phyloP scores from a whole-genome alignment of 371 early-diverging fungal species.

The Smittium mucronatum region DNA sequence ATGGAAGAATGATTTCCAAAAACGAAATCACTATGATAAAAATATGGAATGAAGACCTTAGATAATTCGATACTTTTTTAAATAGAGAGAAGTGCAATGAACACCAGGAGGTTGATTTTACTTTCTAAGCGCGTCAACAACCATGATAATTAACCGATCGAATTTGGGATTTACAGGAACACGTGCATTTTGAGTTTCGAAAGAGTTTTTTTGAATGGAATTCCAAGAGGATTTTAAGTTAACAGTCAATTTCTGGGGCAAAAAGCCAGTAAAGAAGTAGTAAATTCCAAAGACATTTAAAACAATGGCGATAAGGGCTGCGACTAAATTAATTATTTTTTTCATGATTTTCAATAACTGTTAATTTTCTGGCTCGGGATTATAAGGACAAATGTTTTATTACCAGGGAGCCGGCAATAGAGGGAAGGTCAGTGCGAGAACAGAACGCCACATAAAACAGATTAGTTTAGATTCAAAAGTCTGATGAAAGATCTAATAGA shows the following conservation, averaged over 20 bases:
- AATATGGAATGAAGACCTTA: not conserved
- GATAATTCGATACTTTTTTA: too few relatives aligned
- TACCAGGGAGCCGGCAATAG: too few relatives aligned
- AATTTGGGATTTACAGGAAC: slow-evolving; percentile 26
- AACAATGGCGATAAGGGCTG: slow-evolving; percentile 13
- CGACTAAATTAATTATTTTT: too few relatives aligned
- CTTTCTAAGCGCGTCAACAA: slow-evolving; percentile 64
- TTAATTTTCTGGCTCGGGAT: too few relatives aligned
- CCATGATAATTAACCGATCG: slow-evolving; percentile 59
- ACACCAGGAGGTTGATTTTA: too few relatives aligned
- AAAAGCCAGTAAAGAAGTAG: slow-evolving; percentile 58
- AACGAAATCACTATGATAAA: slow-evolving; percentile 55
- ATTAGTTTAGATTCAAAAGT: not conserved
- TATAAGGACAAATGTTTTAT: too few relatives aligned
- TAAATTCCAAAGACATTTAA: slow-evolving; percentile 48
- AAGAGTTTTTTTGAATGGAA: not conserved
- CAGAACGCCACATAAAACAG: too few relatives aligned
- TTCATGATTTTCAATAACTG: too few relatives aligned
- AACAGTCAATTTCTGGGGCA: slow-evolving; percentile 54
- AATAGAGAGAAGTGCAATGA: too few relatives aligned
- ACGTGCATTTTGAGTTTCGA: slow-evolving; percentile 3
- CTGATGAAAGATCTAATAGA: not conserved
- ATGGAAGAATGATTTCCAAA: slow-evolving; percentile 51
- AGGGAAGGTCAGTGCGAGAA: too few relatives aligned
- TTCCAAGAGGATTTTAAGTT: not conserved